Base-by-base conservation (phyloP, 2,329 filamentous ascomycete genomes). In the Parasarocladium wereldwijsianum region DNA sequence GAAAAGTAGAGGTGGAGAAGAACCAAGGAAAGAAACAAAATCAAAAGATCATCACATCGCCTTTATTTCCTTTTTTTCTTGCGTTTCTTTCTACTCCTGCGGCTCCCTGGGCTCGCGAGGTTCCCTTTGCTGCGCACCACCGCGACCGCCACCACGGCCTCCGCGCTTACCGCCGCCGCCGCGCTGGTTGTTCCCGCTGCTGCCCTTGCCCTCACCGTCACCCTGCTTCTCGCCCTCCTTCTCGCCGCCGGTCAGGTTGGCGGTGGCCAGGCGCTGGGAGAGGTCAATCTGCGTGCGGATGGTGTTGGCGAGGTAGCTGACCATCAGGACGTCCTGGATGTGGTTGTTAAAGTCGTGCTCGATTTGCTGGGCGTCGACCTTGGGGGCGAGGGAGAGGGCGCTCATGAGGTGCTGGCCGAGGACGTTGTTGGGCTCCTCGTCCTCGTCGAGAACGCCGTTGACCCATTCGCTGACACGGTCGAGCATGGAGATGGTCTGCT, bases 271-370 rank as follows among this genome's bases (percentile, higher is more conserved):
- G 40, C 87, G 75, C 69, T 96, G 93, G 40, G 86, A 93, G 35
- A 98, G 75, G 50, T 96, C 90, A 63, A 98, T 94, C 65, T 98
- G 90, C 43, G 87, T 96, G 57, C 87, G 84, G 60, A 96, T 93
- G 42, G 85, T 94, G 69, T 96, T 98, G 54, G 90, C 85, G 40
- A 98, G 71, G 65, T 98, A 98, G 43, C 85, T 93, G 46, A 98
- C 86, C 56, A 96, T 86, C 42, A 98, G 76, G 37, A 98, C 86
- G 55, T 98, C 90, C 64, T 98, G 90, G 57, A 98, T 85, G 64
- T 98, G 90, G 66, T 93, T 93, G 74, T 98, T 98, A 73, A 98
- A 98, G 65, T 96, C 86, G 52, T 79, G 71, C 68, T 98, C 90
- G 50, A 98, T 86, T 53, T 92, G 80, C 37, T 75, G 70, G 21